Percentiles rank a stretch among this genome's conserved stretches.
Conservation (phyloP, 73 alveolate genomes). For the Blepharisma stoltei region DNA sequence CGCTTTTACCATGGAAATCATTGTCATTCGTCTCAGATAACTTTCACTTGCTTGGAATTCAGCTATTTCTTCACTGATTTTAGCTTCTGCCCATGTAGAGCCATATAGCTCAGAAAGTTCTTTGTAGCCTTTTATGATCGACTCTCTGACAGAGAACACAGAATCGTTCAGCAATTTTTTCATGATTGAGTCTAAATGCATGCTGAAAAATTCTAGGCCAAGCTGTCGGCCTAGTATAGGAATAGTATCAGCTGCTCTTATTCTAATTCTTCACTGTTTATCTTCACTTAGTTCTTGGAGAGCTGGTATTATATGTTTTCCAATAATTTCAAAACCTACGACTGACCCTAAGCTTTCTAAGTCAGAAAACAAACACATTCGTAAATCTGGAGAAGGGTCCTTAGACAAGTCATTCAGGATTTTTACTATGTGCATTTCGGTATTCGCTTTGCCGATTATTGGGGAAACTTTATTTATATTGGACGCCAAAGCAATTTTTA, state of each 20-base stretch:
- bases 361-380: slow-evolving; percentile 60
- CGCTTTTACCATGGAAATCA: slow-evolving; percentile 39
- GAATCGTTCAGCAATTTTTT: slow-evolving; percentile 46
- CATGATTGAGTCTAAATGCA: slow-evolving; percentile 51
- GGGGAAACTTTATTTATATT: slow-evolving; percentile 74
- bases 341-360: slow-evolving; percentile 64
- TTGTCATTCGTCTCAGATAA: slow-evolving; percentile 52
- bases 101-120: slow-evolving; percentile 57
- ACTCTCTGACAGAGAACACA: slow-evolving; percentile 48
- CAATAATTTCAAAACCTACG: slow-evolving; percentile 60
- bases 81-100: slow-evolving; percentile 40
- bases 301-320: slow-evolving; percentile 78
- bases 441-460: slow-evolving; percentile 51
- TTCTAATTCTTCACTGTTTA: slow-evolving; percentile 84
- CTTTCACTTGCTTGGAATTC: slow-evolving; percentile 34
- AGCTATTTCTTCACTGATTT: slow-evolving; percentile 40
- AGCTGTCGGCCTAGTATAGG: slow-evolving; percentile 78
- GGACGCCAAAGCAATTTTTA: slow-evolving; percentile 75
- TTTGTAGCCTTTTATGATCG: slow-evolving; percentile 33
- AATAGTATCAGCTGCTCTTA: slow-evolving; percentile 67
- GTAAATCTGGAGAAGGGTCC: slow-evolving; percentile 63
- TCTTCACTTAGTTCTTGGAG: slow-evolving; percentile 65
- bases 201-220: slow-evolving; percentile 69
- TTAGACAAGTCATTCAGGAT: slow-evolving; percentile 51
- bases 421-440: slow-evolving; percentile 55